These are phyloP conservation scores for Barnettozyma hawaiiensis DNA, from an alignment of 1,139 yeast genomes.

Conservation along the genomic window DNA sequence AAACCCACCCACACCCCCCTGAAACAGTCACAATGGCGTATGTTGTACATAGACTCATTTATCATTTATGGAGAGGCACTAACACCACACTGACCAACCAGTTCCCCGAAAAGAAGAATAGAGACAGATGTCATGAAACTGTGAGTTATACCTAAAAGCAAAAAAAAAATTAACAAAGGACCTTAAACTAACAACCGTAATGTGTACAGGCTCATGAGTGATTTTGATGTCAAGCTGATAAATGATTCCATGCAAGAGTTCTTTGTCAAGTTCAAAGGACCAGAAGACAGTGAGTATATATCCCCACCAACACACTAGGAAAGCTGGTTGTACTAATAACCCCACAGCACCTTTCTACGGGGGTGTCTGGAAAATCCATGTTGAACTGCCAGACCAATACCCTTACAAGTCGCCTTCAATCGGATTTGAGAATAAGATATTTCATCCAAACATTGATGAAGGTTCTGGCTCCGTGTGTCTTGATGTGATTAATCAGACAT, in stretches of 20 bases:
- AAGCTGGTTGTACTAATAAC: neutral
- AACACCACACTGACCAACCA: slow-evolving; percentile 8
- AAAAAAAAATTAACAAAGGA: neutral
- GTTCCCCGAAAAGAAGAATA: slow-evolving; percentile 67
- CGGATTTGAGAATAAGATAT: slow-evolving; percentile 86
- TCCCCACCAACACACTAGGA: neutral
- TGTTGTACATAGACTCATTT: neutral
- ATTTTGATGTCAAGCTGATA: slow-evolving; percentile 79
- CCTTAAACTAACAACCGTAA: neutral
- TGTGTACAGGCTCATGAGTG: slow-evolving; percentile 65
- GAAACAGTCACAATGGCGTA: slow-evolving; percentile 10
- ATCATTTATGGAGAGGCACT: neutral
- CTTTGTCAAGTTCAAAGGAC: slow-evolving; percentile 81
- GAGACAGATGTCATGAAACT: slow-evolving; percentile 96
- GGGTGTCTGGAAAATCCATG: slow-evolving; percentile 88
- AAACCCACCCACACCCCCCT: too few species aligned
- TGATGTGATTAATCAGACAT: slow-evolving; percentile 94
- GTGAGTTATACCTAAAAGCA: slow-evolving; percentile 42
- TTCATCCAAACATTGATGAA: slow-evolving; percentile 91
- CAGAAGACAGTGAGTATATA: slow-evolving; percentile 52
- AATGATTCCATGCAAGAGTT: slow-evolving; percentile 92
- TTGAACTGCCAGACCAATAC: slow-evolving; percentile 91
- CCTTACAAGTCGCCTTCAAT: slow-evolving; percentile 96
- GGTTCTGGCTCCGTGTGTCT: slow-evolving; percentile 90
- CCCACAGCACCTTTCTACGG: slow-evolving; percentile 68